phyloP scores from a whole-genome alignment of 305 asterid genomes.

The Fraxinus sp. region DNA sequence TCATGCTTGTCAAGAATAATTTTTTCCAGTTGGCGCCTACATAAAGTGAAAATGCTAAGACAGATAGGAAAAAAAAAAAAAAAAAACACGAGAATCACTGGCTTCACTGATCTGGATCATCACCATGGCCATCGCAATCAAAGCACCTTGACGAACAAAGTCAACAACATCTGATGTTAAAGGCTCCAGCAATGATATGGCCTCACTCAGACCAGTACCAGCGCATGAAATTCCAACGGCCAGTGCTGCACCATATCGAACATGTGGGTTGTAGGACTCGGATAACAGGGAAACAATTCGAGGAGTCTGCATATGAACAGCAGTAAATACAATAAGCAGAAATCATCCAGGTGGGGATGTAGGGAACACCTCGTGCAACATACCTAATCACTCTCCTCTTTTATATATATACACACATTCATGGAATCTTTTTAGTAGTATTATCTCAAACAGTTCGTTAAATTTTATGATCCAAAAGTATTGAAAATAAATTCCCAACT shows the following conservation, averaged over 20 bases:
- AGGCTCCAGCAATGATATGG: conserved; percentile 93
- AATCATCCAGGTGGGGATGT: neutral
- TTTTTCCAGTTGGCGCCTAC: conserved; percentile 93
- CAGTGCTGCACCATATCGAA: conserved; percentile 93
- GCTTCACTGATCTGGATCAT: conserved; percentile 94
- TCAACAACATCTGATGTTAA: conserved; percentile 90
- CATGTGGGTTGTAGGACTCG: conserved; percentile 91
- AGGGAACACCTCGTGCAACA: neutral
- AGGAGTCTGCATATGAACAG: conserved; percentile 66
- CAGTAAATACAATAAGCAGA: conserved; percentile 20
- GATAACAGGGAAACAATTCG: conserved; percentile 77
- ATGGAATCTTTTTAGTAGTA: neutral
- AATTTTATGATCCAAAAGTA: neutral
- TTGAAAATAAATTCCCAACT: neutral
- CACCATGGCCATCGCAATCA: conserved; percentile 98
- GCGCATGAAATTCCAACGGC: conserved; percentile 99
- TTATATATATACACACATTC: neutral
- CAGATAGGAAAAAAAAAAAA: neutral
- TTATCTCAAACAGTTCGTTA: neutral
- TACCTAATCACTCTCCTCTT: neutral
- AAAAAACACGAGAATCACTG: conserved; percentile 79
- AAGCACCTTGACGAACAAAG: conserved; percentile 99
- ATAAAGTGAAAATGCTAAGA: conserved; percentile 15
- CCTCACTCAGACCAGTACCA: conserved; percentile 97
- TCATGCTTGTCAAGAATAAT: conserved; percentile 93